A percentile compares a stretch with the other conserved stretches of the same genome.
Evolutionary conservation across 1,284 basidiomycete species (phyloP).

Genomic region (Xanthoconium separans): DNA sequence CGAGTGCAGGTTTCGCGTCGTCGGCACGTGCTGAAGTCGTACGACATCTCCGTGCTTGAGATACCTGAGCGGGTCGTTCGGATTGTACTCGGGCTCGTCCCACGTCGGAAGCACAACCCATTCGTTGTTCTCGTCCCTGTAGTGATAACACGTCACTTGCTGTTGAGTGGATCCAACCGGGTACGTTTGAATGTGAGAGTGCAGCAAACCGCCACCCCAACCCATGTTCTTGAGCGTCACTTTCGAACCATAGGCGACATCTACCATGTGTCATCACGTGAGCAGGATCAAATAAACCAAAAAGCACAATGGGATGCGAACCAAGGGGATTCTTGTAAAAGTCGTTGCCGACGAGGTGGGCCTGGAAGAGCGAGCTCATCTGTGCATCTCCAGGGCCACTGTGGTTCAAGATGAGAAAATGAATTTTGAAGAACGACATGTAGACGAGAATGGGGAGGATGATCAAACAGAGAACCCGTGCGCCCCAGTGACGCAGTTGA

Average conservation of each 20-base stretch:
- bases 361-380: conserved; percentile 98
- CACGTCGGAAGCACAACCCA: conserved; percentile 84
- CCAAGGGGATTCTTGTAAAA: conserved; percentile 86
- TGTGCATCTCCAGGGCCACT: conserved; percentile 96
- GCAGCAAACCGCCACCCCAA: conserved; percentile 94
- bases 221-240: conserved; percentile 97
- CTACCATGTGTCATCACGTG: conserved; percentile 47
- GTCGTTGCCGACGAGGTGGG: conserved; percentile 93
- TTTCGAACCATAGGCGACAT: conserved; percentile 89
- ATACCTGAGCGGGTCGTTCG: conserved; percentile 66
- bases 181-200: conserved; percentile 95
- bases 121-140: conserved; percentile 98
- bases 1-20: conserved; percentile 91
- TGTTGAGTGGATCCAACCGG: conserved; percentile 94
- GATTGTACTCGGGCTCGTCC: conserved; percentile 69
- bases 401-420: conserved; percentile 92
- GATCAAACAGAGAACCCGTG: conserved; percentile 85
- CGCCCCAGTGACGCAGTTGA: conserved; percentile 91
- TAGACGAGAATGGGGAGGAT: conserved; percentile 89
- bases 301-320: conserved; percentile 32
- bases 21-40: conserved; percentile 80
- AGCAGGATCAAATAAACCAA: background rate
- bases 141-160: conserved; percentile 99
- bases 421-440: conserved; percentile 93
- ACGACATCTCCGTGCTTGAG: conserved; percentile 79